Conservation (phyloP, 768 basidiomycete genomes). For the Russula foetens region DNA sequence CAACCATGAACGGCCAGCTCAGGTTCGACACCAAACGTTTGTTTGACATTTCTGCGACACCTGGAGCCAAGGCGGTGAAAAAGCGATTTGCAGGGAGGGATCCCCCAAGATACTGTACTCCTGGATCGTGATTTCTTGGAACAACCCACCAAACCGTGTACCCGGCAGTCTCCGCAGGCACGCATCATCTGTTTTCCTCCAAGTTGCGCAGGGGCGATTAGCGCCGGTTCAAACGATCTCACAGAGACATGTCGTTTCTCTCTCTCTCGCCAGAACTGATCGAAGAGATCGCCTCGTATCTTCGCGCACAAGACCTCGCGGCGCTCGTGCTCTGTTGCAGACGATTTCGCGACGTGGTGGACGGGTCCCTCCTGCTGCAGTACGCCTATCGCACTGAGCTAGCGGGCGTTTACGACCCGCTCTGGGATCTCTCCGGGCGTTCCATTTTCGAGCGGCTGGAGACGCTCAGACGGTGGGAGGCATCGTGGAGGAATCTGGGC, state of each 20-base stretch:
- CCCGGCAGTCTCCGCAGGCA: constrained; percentile 5
- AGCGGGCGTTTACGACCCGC: constrained; percentile 2
- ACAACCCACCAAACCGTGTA: background rate
- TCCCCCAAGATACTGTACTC: no score
- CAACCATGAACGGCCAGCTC: no score
- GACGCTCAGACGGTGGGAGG: constrained; percentile 8
- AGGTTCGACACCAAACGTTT: no score
- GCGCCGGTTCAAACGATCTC: background rate
- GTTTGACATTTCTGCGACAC: no score
- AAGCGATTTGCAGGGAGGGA: no score
- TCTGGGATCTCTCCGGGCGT: background rate
- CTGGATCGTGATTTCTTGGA: no score
- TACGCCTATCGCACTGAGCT: background rate
- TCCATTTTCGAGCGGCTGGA: constrained; percentile 1
- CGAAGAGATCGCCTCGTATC: background rate
- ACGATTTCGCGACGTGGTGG: background rate
- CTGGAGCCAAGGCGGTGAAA: no score
- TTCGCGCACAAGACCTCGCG: background rate
- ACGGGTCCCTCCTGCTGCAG: constrained; percentile 1
- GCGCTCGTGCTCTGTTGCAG: background rate
- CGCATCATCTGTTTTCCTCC: background rate
- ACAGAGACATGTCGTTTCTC: constrained; percentile 2
- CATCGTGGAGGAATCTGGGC: background rate
- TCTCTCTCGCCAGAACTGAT: constrained; percentile 8
- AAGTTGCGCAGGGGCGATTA: background rate